Conservation (phyloP, 192 early-diverging fungal genomes). For the Powellomyces hirtus region DNA sequence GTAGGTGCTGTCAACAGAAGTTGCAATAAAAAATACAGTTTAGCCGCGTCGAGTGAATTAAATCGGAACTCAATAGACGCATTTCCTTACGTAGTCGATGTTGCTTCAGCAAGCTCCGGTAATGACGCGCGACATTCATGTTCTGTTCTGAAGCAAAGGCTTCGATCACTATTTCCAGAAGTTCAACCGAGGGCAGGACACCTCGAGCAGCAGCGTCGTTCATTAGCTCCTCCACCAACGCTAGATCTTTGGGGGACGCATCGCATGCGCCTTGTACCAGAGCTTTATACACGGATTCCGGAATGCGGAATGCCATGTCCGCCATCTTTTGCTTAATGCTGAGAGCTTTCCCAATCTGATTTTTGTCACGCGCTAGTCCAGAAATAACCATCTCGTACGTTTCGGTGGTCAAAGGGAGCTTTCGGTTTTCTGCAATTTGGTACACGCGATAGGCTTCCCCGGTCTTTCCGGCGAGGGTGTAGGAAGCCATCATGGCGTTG, state of each 20-base stretch:
- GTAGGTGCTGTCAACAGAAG: background rate
- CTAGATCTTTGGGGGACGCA: background rate
- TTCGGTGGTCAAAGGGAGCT: background rate
- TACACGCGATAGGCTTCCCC: background rate
- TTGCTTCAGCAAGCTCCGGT: background rate
- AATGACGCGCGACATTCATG: background rate
- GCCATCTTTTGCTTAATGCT: background rate
- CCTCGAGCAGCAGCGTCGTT: background rate
- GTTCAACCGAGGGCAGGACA: background rate
- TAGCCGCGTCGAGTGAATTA: background rate
- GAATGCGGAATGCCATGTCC: background rate
- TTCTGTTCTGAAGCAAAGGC: background rate
- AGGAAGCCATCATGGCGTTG: constrained; percentile 1
- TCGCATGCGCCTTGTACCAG: background rate
- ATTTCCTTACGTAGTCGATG: background rate
- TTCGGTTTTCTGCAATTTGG: background rate
- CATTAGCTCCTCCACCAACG: background rate
- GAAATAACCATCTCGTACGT: background rate
- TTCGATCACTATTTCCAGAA: background rate
- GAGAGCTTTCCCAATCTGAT: background rate
- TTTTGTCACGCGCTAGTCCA: background rate
- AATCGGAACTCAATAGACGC: background rate
- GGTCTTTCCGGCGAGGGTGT: background rate
- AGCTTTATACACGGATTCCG: background rate
- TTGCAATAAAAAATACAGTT: background rate